Conservation (phyloP, 2,329 filamentous ascomycete genomes). For the Alternaria triticimaculans region DNA sequence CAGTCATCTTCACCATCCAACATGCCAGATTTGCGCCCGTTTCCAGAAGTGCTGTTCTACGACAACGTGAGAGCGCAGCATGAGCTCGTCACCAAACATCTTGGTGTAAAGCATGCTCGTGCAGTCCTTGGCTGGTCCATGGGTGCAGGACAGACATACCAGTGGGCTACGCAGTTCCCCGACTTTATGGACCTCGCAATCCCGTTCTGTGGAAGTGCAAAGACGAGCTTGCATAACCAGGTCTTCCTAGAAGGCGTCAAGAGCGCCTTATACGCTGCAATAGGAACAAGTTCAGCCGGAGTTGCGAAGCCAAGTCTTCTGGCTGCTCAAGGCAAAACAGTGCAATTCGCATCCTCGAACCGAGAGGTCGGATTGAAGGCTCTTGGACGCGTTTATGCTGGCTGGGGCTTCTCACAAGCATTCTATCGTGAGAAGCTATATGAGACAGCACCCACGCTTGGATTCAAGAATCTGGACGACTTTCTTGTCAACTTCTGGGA, state of each 20-base stretch:
- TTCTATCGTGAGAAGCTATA: conserved; percentile 78
- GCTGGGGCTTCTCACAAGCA: conserved; percentile 80
- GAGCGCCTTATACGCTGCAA: conserved; percentile 64
- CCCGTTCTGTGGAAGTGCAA: conserved; percentile 71
- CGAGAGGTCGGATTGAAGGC: conserved; percentile 69
- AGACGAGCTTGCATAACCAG: conserved; percentile 70
- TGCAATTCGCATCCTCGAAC: conserved; percentile 61
- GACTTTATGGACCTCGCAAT: conserved; percentile 70
- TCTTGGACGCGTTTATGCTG: conserved; percentile 76
- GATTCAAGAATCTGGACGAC: conserved; percentile 72
- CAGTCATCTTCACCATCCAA: conserved; percentile 74
- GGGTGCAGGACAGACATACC: conserved; percentile 71
- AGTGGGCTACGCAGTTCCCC: conserved; percentile 68
- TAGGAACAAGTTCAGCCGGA: conserved; percentile 61
- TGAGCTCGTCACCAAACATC: conserved; percentile 67
- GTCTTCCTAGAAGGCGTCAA: conserved; percentile 72
- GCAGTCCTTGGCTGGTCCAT: conserved; percentile 75
- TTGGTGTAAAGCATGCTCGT: conserved; percentile 65
- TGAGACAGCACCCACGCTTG: conserved; percentile 61
- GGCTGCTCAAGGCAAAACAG: conserved; percentile 30
- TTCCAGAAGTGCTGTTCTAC: conserved; percentile 69
- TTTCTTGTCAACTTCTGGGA: conserved; percentile 82
- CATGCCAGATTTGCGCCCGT: conserved; percentile 60
- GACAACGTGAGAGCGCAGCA: conserved; percentile 74
- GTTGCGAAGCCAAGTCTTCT: conserved; percentile 40